These are phyloP conservation scores for Pichia sp. DNA, from an alignment of 1,139 yeast species.

Conservation along the genomic window DNA sequence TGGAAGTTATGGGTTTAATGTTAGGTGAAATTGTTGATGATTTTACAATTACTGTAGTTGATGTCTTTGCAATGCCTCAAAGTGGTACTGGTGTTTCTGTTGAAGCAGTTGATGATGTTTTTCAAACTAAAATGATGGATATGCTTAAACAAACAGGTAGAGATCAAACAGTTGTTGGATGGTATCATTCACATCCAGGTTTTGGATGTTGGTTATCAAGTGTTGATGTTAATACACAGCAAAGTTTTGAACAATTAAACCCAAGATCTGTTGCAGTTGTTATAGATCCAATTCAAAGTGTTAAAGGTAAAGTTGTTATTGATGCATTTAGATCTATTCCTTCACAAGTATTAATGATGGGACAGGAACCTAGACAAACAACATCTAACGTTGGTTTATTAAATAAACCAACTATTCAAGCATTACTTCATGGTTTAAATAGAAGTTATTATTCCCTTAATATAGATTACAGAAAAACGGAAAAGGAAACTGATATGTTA, in stretches of 20 bases:
- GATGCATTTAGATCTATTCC: constrained; percentile 96
- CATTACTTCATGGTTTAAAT: constrained; percentile 92
- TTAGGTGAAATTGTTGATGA: constrained; percentile 98
- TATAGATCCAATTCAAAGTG: constrained; percentile 96
- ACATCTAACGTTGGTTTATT: constrained; percentile 93
- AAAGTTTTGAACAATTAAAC: constrained; percentile 92
- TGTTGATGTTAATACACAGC: constrained; percentile 96
- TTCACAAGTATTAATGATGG: constrained; percentile 84
- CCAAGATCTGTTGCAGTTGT: constrained; percentile 97
- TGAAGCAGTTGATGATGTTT: constrained; percentile 98
- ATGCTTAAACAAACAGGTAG: constrained; percentile 98
- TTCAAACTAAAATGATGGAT: constrained; percentile 99
- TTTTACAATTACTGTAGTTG: constrained; percentile 93
- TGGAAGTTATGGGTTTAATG: constrained; percentile 99
- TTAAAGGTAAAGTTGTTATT: constrained; percentile 96
- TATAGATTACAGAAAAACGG: constrained; percentile 90
- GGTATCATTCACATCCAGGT: constrained; percentile 99
- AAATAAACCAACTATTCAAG: constrained; percentile 97
- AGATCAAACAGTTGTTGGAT: constrained; percentile 97
- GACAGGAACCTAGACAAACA: constrained; percentile 97
- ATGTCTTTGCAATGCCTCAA: constrained; percentile 99
- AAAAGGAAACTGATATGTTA: constrained; percentile 89
- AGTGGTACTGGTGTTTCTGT: constrained; percentile 98
- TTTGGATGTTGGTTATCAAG: constrained; percentile 99
- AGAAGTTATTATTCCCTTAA: constrained; percentile 95